phyloP scores from a whole-genome alignment of 805 yeast genomes.

The Schwanniomyces sp. region DNA sequence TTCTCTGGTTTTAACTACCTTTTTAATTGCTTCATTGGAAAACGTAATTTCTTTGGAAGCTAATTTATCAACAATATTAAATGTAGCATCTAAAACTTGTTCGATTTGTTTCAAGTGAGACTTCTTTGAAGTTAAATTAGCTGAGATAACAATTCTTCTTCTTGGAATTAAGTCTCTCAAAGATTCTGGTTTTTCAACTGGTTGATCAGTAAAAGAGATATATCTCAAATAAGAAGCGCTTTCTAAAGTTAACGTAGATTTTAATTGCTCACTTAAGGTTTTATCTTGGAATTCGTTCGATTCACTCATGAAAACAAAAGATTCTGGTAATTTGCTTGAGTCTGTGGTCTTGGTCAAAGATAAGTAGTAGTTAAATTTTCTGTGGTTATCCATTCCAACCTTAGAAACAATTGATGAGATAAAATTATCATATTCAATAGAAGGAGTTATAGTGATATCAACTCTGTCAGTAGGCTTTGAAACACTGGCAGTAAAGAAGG shows the following conservation, averaged over 20 bases:
- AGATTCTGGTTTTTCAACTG: constrained; percentile 65
- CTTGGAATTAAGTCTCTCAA: constrained; percentile 54
- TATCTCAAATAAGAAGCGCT: constrained; percentile 55
- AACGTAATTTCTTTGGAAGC: constrained; percentile 51
- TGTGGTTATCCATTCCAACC: constrained; percentile 70
- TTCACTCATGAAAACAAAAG: constrained; percentile 89
- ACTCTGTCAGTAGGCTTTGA: constrained; percentile 59
- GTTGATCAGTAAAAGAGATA: constrained; percentile 83
- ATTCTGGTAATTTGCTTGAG: constrained; percentile 63
- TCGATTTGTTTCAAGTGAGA: constrained; percentile 51
- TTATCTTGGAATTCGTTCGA: constrained; percentile 74
- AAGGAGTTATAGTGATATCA: constrained; percentile 58
- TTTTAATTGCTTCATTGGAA: constrained; percentile 74
- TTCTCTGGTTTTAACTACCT: constrained; percentile 76
- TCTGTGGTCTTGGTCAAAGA: constrained; percentile 84
- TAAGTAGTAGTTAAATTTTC: constrained; percentile 77
- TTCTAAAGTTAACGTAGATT: constrained; percentile 38
- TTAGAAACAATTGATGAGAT: constrained; percentile 85
- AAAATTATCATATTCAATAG: constrained; percentile 64
- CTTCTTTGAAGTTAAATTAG: constrained; percentile 50
- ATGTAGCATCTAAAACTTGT: constrained; percentile 52
- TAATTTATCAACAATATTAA: constrained; percentile 59
- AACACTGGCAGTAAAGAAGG: constrained; percentile 55
- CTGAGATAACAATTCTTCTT: constrained; percentile 55
- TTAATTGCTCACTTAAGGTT: constrained; percentile 50